Conservation (phyloP, 768 basidiomycete species). For the Russula foetens region DNA sequence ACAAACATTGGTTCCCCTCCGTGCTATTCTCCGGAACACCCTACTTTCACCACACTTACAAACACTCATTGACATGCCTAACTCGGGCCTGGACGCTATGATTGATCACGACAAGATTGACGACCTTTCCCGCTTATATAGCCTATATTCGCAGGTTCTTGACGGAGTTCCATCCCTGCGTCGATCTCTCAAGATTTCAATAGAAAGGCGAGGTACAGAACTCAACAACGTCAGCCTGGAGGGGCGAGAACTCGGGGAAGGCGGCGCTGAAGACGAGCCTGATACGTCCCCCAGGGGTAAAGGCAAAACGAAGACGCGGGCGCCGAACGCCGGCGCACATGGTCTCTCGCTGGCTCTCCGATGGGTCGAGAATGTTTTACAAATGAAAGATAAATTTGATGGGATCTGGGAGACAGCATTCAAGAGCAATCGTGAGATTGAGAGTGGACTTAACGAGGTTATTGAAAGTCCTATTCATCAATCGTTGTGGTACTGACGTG, state of each 20-base stretch:
- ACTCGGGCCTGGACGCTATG: conserved; percentile 84
- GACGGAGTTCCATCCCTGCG: conserved; percentile 58
- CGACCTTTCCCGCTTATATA: conserved; percentile 74
- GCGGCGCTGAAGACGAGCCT: conserved; percentile 29
- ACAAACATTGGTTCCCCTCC: conserved; percentile 59
- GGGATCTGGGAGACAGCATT: conserved; percentile 64
- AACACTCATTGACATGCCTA: conserved; percentile 67
- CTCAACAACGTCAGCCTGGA: conserved; percentile 53
- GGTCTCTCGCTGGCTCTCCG: conserved; percentile 59
- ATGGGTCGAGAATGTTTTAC: conserved; percentile 91
- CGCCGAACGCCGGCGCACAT: conserved; percentile 34
- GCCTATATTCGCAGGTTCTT: conserved; percentile 60
- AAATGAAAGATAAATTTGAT: conserved; percentile 90
- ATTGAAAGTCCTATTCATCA: neutral
- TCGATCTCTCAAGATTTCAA: conserved; percentile 59
- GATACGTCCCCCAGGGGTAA: conserved; percentile 37
- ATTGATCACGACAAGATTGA: conserved; percentile 69
- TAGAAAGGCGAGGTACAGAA: conserved; percentile 64
- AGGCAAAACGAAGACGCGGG: conserved; percentile 41
- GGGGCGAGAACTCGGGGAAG: conserved; percentile 31
- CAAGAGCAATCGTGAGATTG: conserved; percentile 62
- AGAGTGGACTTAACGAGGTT: conserved; percentile 81
- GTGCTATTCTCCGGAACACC: conserved; percentile 65
- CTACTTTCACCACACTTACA: conserved; percentile 72
- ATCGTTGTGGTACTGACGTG: neutral